phyloP scores from a whole-genome alignment of 2,329 filamentous ascomycete species.

The Xylaria sp. region DNA sequence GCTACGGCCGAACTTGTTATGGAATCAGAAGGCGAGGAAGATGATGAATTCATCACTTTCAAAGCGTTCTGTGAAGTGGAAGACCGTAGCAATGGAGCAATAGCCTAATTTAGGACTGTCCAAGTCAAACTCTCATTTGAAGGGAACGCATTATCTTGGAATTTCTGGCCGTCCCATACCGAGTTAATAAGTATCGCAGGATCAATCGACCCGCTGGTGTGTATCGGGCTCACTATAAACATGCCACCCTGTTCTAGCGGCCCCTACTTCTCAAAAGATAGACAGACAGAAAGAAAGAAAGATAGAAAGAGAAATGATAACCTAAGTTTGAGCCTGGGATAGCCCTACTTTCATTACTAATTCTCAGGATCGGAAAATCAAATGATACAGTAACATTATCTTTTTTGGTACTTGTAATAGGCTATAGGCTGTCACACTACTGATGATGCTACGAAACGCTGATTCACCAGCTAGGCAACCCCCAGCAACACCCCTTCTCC shows the following conservation, averaged over 20 bases:
- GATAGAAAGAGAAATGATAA: background rate
- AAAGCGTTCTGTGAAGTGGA: constrained; percentile 93
- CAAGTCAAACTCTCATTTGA: background rate
- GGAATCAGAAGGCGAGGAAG: constrained; percentile 70
- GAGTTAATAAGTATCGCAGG: no score
- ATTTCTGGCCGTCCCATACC: background rate
- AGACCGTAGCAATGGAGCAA: constrained; percentile 53
- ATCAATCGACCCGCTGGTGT: background rate
- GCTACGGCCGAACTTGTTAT: constrained; percentile 86
- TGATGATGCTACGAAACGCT: no score
- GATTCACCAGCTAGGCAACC: no score
- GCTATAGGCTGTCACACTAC: no score
- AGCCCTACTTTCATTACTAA: no score
- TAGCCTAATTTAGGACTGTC: background rate
- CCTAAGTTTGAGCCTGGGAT: no score
- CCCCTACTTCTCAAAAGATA: background rate
- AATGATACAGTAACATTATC: no score
- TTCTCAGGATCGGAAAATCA: no score
- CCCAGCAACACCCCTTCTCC: no score
- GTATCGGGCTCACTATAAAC: background rate
- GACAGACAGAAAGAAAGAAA: background rate
- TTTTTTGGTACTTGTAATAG: no score
- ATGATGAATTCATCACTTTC: constrained; percentile 85
- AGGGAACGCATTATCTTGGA: background rate
- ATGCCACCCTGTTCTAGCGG: background rate